Evolutionary conservation across 2,329 filamentous ascomycete genomes (phyloP).

Genomic region (Trichoderma breve): DNA sequence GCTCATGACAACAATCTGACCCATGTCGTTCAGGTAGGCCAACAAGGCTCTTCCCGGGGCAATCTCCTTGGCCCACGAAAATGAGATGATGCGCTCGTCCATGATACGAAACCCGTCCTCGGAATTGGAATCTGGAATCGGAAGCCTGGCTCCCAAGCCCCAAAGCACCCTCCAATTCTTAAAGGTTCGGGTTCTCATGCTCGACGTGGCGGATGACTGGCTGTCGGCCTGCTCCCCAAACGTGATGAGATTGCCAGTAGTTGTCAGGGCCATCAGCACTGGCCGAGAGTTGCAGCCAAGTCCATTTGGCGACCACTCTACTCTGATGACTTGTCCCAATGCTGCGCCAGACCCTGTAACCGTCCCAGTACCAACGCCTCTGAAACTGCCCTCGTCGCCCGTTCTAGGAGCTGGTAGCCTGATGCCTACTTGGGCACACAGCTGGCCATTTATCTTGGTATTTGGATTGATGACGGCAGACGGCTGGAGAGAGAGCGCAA

Average conservation of each 20-base stretch:
- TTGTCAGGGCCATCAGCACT: constrained; percentile 50
- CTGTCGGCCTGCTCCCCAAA: constrained; percentile 48
- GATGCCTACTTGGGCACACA: constrained; percentile 41
- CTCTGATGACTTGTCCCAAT: constrained; percentile 52
- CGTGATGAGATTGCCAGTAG: constrained; percentile 48
- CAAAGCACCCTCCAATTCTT: constrained; percentile 55
- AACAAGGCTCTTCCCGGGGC: constrained; percentile 44
- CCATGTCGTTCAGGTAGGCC: constrained; percentile 51
- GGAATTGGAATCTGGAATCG: constrained; percentile 44
- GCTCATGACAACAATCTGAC: constrained; percentile 51
- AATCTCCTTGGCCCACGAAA: constrained; percentile 52
- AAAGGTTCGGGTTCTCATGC: constrained; percentile 40
- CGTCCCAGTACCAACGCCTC: constrained; percentile 45
- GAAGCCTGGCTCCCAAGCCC: constrained; percentile 53
- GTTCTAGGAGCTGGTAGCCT: constrained; percentile 30
- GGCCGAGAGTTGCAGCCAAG: constrained; percentile 55
- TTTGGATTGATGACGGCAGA: constrained; percentile 39
- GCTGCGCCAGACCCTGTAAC: constrained; percentile 49
- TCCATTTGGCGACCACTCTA: constrained; percentile 59
- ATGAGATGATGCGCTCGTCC: constrained; percentile 49
- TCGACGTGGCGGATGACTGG: constrained; percentile 29
- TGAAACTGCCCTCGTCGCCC: constrained; percentile 33
- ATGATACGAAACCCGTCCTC: constrained; percentile 34
- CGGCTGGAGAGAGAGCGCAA: constrained; percentile 34
- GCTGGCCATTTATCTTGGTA: constrained; percentile 44